A percentile compares a stretch with the other conserved stretches of the same genome.
Conservation (phyloP, 768 basidiomycete species). For the Chalciporus piperatus region DNA sequence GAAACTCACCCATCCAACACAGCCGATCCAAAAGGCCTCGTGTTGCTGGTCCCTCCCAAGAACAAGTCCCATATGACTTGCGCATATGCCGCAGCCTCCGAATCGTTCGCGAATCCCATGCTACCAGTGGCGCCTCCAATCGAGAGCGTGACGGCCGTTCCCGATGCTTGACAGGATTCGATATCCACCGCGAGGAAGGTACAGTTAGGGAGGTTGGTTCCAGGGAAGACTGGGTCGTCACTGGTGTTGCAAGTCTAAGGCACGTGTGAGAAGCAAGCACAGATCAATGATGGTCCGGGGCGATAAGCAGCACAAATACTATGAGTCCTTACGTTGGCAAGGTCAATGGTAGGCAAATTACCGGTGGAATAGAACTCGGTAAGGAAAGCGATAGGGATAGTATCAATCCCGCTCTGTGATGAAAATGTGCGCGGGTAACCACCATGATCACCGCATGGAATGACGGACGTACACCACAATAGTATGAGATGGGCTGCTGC, state of each 20-base stretch:
- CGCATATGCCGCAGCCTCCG: constrained; percentile 57
- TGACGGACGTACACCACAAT: constrained; percentile 23
- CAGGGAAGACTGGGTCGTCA: constrained; percentile 56
- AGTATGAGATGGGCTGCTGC: constrained; percentile 33
- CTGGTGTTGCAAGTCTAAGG: constrained; percentile 59
- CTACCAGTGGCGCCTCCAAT: constrained; percentile 63
- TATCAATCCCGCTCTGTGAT: constrained; percentile 48
- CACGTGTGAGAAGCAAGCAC: not conserved
- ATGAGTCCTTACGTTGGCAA: constrained; percentile 48
- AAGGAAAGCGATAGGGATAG: constrained; percentile 61
- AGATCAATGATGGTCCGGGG: not conserved
- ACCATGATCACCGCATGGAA: not conserved
- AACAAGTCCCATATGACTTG: constrained; percentile 68
- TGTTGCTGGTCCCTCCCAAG: constrained; percentile 58
- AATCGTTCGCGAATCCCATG: constrained; percentile 56
- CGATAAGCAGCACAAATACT: not conserved
- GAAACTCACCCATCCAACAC: constrained; percentile 63
- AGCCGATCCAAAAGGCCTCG: constrained; percentile 69
- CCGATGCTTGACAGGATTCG: constrained; percentile 59
- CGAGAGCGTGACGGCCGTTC: constrained; percentile 58
- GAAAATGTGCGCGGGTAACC: not conserved
- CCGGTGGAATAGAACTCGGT: constrained; percentile 58
- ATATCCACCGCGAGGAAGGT: constrained; percentile 59
- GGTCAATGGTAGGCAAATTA: constrained; percentile 54
- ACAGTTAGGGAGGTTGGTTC: constrained; percentile 63